Conservation (phyloP, 768 basidiomycete species). For the Phlebiopsis gigantea region DNA sequence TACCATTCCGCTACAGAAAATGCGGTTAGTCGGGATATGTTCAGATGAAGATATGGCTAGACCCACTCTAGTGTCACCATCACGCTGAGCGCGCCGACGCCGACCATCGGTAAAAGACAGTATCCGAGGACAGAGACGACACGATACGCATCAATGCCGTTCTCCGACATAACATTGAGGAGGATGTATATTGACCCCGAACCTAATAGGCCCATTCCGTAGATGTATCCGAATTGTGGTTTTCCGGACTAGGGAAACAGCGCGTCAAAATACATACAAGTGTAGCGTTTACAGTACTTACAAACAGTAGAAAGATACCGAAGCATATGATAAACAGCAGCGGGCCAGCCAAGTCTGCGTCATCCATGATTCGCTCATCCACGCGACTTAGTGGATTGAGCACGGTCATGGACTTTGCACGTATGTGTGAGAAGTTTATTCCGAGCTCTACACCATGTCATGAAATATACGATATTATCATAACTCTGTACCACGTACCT, state of each 20-base stretch:
- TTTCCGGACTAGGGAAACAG: conserved; percentile 75
- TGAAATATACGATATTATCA: not conserved
- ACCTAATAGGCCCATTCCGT: conserved; percentile 95
- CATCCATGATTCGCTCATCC: conserved; percentile 96
- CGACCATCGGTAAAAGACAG: conserved; percentile 95
- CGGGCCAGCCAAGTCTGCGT: conserved; percentile 95
- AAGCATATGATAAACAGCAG: conserved; percentile 94
- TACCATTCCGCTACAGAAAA: conserved; percentile 56
- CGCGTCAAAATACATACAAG: conserved; percentile 8
- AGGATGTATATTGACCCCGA: conserved; percentile 89
- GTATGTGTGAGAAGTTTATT: conserved; percentile 96
- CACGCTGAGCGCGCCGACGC: conserved; percentile 85
- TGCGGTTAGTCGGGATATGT: not conserved
- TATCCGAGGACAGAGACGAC: conserved; percentile 95
- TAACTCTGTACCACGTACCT: conserved; percentile 47
- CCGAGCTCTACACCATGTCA: conserved; percentile 68
- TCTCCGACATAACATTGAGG: conserved; percentile 94
- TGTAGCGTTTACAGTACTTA: conserved; percentile 37
- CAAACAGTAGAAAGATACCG: conserved; percentile 86
- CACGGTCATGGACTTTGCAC: conserved; percentile 89
- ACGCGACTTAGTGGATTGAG: conserved; percentile 84
- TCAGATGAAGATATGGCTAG: not conserved
- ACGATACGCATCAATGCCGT: conserved; percentile 92
- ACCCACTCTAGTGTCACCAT: conserved; percentile 84
- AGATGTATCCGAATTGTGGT: conserved; percentile 98